A percentile compares a stretch with the other conserved stretches of the same genome.
phyloP scores from a whole-genome alignment of 441 rosid species.

The Kokia cookei region DNA sequence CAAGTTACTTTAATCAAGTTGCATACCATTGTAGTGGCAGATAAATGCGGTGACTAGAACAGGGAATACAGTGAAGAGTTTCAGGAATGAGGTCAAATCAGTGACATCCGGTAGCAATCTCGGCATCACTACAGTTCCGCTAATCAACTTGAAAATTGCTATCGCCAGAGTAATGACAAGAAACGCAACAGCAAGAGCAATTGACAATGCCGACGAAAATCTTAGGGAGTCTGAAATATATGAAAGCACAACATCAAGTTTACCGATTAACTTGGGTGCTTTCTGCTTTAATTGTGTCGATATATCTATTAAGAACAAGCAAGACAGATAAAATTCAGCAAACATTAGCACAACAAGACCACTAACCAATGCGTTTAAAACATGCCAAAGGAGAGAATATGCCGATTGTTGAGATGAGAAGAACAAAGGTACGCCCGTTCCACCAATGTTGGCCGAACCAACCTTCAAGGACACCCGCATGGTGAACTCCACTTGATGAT shows the following conservation, averaged over 20 bases:
- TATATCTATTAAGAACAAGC: too few relatives aligned
- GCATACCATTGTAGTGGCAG: conserved; percentile 90
- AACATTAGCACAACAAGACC: neutral
- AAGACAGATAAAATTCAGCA: neutral
- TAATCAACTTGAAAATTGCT: conserved; percentile 55
- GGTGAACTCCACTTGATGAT: conserved; percentile 69
- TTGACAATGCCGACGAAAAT: conserved; percentile 84
- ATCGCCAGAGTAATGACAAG: conserved; percentile 80
- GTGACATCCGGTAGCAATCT: conserved; percentile 72
- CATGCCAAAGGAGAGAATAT: conserved; percentile 84
- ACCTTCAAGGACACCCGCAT: conserved; percentile 85
- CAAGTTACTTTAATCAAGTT: neutral
- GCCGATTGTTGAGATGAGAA: conserved; percentile 62
- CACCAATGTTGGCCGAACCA: conserved; percentile 98
- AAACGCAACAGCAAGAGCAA: conserved; percentile 79
- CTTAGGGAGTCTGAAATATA: conserved; percentile 78
- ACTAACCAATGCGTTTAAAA: conserved; percentile 84
- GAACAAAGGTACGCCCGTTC: conserved; percentile 69
- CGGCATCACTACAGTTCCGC: conserved; percentile 74
- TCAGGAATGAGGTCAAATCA: conserved; percentile 68
- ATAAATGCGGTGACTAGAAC: conserved; percentile 90
- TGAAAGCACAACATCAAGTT: neutral
- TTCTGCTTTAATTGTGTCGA: too few relatives aligned
- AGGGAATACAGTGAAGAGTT: conserved; percentile 86
- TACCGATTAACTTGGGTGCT: too few relatives aligned